Conservation (phyloP, 306 rosid genomes). For the Morella rubra region DNA sequence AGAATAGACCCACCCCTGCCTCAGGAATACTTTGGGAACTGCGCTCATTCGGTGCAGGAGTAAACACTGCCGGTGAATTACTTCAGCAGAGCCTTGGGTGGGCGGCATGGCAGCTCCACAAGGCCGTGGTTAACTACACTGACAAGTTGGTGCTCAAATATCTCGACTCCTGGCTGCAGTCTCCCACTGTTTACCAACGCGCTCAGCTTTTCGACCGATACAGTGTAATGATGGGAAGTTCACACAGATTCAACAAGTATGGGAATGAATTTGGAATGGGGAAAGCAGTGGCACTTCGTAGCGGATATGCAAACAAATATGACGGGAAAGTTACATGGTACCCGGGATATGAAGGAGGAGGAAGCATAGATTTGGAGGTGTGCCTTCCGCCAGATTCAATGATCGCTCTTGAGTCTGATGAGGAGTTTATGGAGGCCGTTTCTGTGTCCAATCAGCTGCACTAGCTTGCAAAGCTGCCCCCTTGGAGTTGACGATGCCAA, state of each 20-base stretch:
- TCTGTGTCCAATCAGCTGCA: neutral
- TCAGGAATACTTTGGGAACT: conserved; percentile 52
- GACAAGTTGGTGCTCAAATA: neutral
- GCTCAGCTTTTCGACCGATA: conserved; percentile 12
- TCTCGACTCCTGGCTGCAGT: conserved; percentile 33
- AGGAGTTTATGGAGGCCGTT: conserved; percentile 43
- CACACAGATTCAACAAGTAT: conserved; percentile 57
- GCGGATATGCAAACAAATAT: no score
- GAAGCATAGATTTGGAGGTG: conserved; percentile 64
- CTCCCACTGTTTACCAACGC: conserved; percentile 1
- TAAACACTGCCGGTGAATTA: conserved; percentile 37
- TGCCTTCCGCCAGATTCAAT: conserved; percentile 38
- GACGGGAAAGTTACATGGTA: conserved; percentile 47
- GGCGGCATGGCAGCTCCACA: conserved; percentile 58
- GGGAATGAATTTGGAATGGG: conserved; percentile 80
- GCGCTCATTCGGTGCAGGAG: neutral
- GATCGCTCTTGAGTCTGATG: conserved; percentile 49
- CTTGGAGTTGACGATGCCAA: no score
- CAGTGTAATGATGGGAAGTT: conserved; percentile 47
- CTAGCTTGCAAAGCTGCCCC: neutral
- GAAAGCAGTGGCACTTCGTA: conserved; percentile 46
- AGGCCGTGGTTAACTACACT: conserved; percentile 34
- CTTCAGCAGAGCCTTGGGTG: conserved; percentile 43
- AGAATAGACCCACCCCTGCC: conserved; percentile 44
- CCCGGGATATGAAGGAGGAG: conserved; percentile 47